Percentiles rank a stretch among this genome's conserved stretches.
Conservation (phyloP, 2,329 filamentous ascomycete species). For the Aspergillus fumigatus region DNA sequence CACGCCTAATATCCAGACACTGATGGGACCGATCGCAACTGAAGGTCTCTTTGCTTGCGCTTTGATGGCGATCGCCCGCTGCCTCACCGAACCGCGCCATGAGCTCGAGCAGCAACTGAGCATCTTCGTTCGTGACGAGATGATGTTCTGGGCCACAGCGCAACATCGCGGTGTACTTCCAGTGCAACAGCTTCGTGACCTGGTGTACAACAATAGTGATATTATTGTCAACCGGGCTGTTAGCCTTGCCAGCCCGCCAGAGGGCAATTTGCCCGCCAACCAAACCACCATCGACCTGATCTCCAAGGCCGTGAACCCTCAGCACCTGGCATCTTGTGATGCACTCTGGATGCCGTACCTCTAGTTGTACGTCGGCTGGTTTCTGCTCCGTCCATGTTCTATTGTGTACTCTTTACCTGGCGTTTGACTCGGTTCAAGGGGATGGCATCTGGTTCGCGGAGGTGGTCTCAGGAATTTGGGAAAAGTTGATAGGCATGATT, state of each 20-base stretch:
- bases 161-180: slow-evolving; percentile 62
- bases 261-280: slow-evolving; percentile 80
- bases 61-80: slow-evolving; percentile 93
- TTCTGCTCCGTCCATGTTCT: slow-evolving; percentile 6
- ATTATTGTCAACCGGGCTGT: slow-evolving; percentile 87
- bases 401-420: slow-evolving; percentile 11
- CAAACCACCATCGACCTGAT: slow-evolving; percentile 96
- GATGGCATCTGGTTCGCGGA: background rate
- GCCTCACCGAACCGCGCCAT: slow-evolving; percentile 72
- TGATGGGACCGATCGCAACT: slow-evolving; percentile 93
- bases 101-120: slow-evolving; percentile 94
- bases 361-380: slow-evolving; percentile 37
- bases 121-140: slow-evolving; percentile 94
- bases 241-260: slow-evolving; percentile 72
- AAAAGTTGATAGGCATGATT: background rate
- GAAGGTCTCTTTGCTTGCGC: slow-evolving; percentile 95
- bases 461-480: slow-evolving; percentile 1
- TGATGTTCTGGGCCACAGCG: slow-evolving; percentile 93
- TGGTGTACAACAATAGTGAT: slow-evolving; percentile 81
- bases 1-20: slow-evolving; percentile 89
- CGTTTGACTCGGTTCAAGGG: slow-evolving; percentile 10
- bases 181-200: slow-evolving; percentile 68
- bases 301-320: slow-evolving; percentile 86
- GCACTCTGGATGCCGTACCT: slow-evolving; percentile 97
- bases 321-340: slow-evolving; percentile 82